Percentiles rank a stretch among this genome's conserved stretches.
Conservation (phyloP, 805 yeast genomes). For the Wickerhamomyces strasburgensis region DNA sequence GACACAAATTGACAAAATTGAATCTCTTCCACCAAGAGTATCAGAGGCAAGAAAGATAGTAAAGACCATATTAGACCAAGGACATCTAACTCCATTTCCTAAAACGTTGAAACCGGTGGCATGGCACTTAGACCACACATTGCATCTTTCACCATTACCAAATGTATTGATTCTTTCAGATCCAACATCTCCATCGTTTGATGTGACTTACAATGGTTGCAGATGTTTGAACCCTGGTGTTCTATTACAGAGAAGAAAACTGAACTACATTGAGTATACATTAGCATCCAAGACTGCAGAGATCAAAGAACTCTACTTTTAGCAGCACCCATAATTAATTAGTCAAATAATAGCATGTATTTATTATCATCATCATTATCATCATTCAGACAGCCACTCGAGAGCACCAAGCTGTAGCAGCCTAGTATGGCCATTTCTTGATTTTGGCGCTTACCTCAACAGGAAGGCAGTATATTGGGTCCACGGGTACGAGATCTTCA, state of each 20-base stretch:
- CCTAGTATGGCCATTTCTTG: slow-evolving; percentile 33
- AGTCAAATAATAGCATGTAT: no score
- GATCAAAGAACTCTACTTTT: slow-evolving; percentile 41
- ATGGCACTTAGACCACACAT: slow-evolving; percentile 64
- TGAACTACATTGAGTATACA: slow-evolving; percentile 68
- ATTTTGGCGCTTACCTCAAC: slow-evolving; percentile 28
- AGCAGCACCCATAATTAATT: slow-evolving; percentile 1
- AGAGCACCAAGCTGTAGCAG: no score
- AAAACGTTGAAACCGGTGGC: slow-evolving; percentile 54
- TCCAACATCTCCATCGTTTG: slow-evolving; percentile 63
- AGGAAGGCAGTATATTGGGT: slow-evolving; percentile 89
- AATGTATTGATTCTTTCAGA: slow-evolving; percentile 61
- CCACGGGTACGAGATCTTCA: slow-evolving; percentile 55
- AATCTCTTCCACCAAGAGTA: slow-evolving; percentile 40
- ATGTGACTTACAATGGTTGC: slow-evolving; percentile 78
- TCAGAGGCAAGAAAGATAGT: slow-evolving; percentile 65
- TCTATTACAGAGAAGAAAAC: slow-evolving; percentile 42
- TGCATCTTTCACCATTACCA: slow-evolving; percentile 78
- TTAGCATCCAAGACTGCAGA: slow-evolving; percentile 53
- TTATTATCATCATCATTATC: no score
- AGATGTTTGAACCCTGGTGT: slow-evolving; percentile 68
- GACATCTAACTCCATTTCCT: slow-evolving; percentile 78
- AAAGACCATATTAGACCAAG: slow-evolving; percentile 82
- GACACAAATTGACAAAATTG: slow-evolving; percentile 28
- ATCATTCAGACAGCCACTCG: no score